These are phyloP conservation scores for Ottelia alismoides DNA, from an alignment of 106 monocot genomes.

Conservation along the genomic window DNA sequence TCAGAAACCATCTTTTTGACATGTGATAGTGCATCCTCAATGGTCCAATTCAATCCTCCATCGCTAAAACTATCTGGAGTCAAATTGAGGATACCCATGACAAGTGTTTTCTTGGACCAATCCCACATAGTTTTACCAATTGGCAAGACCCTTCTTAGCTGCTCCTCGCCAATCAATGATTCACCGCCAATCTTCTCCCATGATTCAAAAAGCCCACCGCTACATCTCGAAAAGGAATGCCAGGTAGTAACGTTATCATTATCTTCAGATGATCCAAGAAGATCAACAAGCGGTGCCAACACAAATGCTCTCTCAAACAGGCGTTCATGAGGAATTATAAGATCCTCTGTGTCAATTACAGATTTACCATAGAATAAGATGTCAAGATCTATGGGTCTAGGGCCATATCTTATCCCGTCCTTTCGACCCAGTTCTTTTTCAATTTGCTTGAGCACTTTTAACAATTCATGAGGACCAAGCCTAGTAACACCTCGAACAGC, in stretches of 20 bases:
- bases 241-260: slow-evolving; percentile 43
- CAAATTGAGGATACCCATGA: slow-evolving; percentile 89
- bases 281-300: slow-evolving; percentile 77
- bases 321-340: slow-evolving; percentile 71
- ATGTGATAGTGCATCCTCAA: slow-evolving; percentile 55
- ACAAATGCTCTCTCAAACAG: slow-evolving; percentile 92
- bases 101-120: slow-evolving; percentile 64
- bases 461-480: slow-evolving; percentile 55
- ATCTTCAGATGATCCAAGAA: slow-evolving; percentile 48
- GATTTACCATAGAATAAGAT: slow-evolving; percentile 70
- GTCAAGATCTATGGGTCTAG: slow-evolving; percentile 86
- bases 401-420: slow-evolving; percentile 83
- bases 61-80: slow-evolving; percentile 97
- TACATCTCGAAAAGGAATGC: slow-evolving; percentile 53
- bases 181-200: slow-evolving; percentile 81
- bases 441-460: slow-evolving; percentile 58
- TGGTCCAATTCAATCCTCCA: slow-evolving; percentile 57
- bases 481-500: slow-evolving; percentile 66
- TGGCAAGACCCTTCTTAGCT: slow-evolving; percentile 72
- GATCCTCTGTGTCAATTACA: slow-evolving; percentile 40
- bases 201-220: slow-evolving; percentile 46
- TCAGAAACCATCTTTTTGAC: slow-evolving; percentile 46
- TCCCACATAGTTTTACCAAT: slow-evolving; percentile 40
- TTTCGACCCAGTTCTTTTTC: slow-evolving; percentile 72
- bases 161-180: slow-evolving; percentile 34